phyloP scores from a whole-genome alignment of 768 basidiomycete genomes.

The Boletus speciosus region DNA sequence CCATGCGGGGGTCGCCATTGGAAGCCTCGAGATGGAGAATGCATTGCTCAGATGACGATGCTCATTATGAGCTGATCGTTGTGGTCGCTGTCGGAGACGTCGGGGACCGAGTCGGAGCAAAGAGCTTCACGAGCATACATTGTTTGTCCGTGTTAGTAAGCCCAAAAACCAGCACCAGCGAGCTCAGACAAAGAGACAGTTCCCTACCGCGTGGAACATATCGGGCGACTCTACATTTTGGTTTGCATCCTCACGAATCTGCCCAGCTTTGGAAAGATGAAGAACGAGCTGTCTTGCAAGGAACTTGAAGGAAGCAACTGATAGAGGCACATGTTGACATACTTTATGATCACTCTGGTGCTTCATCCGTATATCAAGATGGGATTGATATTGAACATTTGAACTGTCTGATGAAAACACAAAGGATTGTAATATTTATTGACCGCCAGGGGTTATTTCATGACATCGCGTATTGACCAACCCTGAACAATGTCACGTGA shows the following conservation, averaged over 20 bases:
- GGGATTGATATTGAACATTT: too few species aligned
- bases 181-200: background rate
- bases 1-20: slow-evolving; percentile 14
- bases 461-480: slow-evolving; percentile 16
- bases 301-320: background rate
- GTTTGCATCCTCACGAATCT: background rate
- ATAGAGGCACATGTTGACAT: background rate
- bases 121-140: background rate
- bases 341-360: background rate
- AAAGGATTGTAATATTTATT: background rate
- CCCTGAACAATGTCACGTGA: slow-evolving; percentile 14
- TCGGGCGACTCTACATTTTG: background rate
- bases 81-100: slow-evolving; percentile 2
- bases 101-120: background rate
- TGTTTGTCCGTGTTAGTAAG: slow-evolving; percentile 17
- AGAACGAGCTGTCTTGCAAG: background rate
- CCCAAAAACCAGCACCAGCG: background rate
- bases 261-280: background rate
- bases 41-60: slow-evolving; percentile 14
- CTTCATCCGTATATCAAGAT: background rate
- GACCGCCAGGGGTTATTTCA: background rate
- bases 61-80: slow-evolving; percentile 16
- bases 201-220: background rate
- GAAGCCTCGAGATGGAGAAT: background rate
- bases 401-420: too few species aligned